Evolutionary conservation across 768 basidiomycete species (phyloP), one percentile per base, ranked within the genome.

Genomic region (Mycena kentingensis): DNA sequence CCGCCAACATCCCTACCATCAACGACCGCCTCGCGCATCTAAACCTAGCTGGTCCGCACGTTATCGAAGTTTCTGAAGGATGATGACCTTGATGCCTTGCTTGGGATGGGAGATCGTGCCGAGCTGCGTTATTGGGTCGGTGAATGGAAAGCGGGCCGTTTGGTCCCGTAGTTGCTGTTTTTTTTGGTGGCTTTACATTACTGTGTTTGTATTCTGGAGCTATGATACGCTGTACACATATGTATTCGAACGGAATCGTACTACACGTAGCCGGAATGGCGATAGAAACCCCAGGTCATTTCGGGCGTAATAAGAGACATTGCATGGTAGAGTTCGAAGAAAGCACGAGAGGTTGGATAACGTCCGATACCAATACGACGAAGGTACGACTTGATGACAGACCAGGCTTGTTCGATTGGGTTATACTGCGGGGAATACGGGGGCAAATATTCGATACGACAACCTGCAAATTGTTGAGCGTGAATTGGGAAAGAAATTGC

Each of bases 231-330:
- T n/a, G n/a, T n/a, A n/a, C n/a, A n/a, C n/a, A n/a, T n/a, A n/a
- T n/a, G n/a, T n/a, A n/a, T n/a, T n/a, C n/a, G n/a, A n/a, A n/a
- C n/a, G n/a, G n/a, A 31, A n/a, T n/a, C n/a, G n/a, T n/a, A n/a
- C 32, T 49, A 54, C 8, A 49, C 12, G 11, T 49, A 34, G 11
- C 41, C 47, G 2, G 15, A 12, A 18, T 54, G 53, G 36, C 53
- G n/a, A 31, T 25, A 54, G 27, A 37, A 54, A 2, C 53, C 53
- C 47, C 42, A 49, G 4, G 47, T 45, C 41, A 44, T 45, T 4
- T 49, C 25, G 1, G 53, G 53, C 19, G 53, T 54, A 8, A 49
- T 54, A 16, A 54, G 24, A 11, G 44, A n/a, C 19, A 49, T 42
- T 2, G 53, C 47, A 32, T 31, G 34, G 21, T 54, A 49, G 1